Evolutionary conservation across 371 early-diverging fungal genomes (phyloP), one percentile per base, ranked within the genome.

Genomic region (Apophysomyces sp.): DNA sequence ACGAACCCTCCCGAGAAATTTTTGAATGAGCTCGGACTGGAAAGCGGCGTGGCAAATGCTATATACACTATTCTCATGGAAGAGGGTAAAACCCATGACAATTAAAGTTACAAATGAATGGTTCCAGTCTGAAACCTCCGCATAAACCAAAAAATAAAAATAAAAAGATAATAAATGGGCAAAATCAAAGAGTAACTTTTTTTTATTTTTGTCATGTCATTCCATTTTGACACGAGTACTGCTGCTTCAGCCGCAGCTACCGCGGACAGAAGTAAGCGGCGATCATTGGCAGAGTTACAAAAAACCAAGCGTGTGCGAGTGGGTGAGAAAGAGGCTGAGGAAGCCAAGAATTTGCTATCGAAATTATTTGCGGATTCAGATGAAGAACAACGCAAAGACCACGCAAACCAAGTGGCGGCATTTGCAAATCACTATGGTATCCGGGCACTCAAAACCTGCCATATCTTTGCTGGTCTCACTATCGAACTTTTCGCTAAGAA

Each of bases 1-100:
- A 32, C 65, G 32, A 62, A 53, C 37, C 65, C 64, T 2, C 51
- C 78, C 9, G 63, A 71, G 37, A 65, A 67, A 29, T 77, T 76
- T 39, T 65, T 72, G 18, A 74, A 69, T 41, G 81, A 80, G 39
- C 66, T 80, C 7, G 81, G 81, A 8, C 55, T 80, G 26, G 81
- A 80, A 52, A 72, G 74, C 39, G 78, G 73, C 7, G 67, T 80
- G n/a, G 81, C 77, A 2, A 76, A 67, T 63, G 81, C 76, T 12
- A 80, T 80, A 12, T 80, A 77, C 36, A 72, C 78, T 7, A 77
- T 77, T 30, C 76, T 72, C 65, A 72, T 72, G 72, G 70, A 69
- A 16, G 57, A 66, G 11, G 36, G 60, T 31, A 51, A 62, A 58
- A 51, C 58, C 30, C 39, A 61, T 29, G 58, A 41, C 30, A 66